phyloP scores from a whole-genome alignment of 306 rosid species.

The Betula pendula region DNA sequence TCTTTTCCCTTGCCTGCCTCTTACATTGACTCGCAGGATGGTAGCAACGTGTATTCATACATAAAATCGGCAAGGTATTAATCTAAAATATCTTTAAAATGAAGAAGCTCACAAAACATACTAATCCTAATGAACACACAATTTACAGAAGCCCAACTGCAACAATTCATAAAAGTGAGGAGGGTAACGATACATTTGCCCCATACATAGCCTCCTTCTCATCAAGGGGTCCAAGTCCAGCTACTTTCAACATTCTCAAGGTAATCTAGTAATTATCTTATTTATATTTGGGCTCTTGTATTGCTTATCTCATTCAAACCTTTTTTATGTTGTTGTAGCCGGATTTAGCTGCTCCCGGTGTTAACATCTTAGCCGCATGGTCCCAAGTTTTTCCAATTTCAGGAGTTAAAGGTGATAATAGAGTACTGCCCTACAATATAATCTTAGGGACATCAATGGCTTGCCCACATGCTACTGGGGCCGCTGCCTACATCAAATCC shows the following conservation, averaged over 20 bases:
- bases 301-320: neutral
- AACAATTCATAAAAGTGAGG: constrained; percentile 32
- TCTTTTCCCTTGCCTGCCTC: constrained; percentile 32
- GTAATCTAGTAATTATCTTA: constrained; percentile 29
- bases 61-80: constrained; percentile 25
- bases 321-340: too few species aligned
- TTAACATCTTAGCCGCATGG: constrained; percentile 21
- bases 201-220: constrained; percentile 39
- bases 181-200: constrained; percentile 19
- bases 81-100: constrained; percentile 13
- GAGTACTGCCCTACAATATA: constrained; percentile 26
- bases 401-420: constrained; percentile 8
- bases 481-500: constrained; percentile 36
- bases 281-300: too few species aligned
- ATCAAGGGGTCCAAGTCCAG: constrained; percentile 55
- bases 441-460: constrained; percentile 48
- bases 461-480: constrained; percentile 37
- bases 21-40: constrained; percentile 2
- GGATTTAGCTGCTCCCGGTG: constrained; percentile 38
- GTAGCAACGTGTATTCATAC: neutral
- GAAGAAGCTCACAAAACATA: neutral
- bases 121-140: constrained; percentile 13
- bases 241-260: constrained; percentile 48
- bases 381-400: constrained; percentile 24
- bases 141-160: constrained; percentile 30